phyloP scores from a whole-genome alignment of 345 rosid species.

The Rhizophora mangle region DNA sequence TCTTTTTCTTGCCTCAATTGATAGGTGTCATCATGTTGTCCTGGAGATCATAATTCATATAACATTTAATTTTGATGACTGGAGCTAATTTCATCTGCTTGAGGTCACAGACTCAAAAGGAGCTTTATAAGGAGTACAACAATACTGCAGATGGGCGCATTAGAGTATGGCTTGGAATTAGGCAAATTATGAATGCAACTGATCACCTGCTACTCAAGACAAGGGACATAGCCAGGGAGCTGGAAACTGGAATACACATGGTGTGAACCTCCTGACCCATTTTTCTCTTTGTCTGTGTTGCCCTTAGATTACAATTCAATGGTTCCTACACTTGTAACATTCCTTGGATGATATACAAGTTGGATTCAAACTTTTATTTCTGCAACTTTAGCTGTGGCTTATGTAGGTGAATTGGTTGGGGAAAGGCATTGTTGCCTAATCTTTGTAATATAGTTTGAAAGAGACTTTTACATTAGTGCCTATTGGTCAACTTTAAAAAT shows the following conservation, averaged over 20 bases:
- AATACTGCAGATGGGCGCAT: slow-evolving; percentile 66
- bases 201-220: slow-evolving; percentile 55
- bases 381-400: too few species aligned
- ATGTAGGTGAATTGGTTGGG: neutral
- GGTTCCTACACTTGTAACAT: too few species aligned
- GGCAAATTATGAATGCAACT: slow-evolving; percentile 66
- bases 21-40: neutral
- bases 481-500: neutral
- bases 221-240: slow-evolving; percentile 50
- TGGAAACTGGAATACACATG: slow-evolving; percentile 72
- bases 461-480: neutral
- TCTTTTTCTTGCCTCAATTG: too few species aligned
- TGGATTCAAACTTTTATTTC: too few species aligned
- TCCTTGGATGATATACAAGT: too few species aligned
- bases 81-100: slow-evolving; percentile 20
- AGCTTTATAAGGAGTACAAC: slow-evolving; percentile 54
- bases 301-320: neutral
- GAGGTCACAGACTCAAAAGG: slow-evolving; percentile 54
- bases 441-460: too few species aligned
- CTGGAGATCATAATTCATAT: neutral
- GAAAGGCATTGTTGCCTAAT: too few species aligned
- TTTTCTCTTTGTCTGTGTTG: neutral
- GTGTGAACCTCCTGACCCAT: slow-evolving; percentile 18
- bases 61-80: neutral
- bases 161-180: slow-evolving; percentile 63